Base-by-base conservation (phyloP, 2,329 filamentous ascomycete genomes). In the Cadophora sp. region DNA sequence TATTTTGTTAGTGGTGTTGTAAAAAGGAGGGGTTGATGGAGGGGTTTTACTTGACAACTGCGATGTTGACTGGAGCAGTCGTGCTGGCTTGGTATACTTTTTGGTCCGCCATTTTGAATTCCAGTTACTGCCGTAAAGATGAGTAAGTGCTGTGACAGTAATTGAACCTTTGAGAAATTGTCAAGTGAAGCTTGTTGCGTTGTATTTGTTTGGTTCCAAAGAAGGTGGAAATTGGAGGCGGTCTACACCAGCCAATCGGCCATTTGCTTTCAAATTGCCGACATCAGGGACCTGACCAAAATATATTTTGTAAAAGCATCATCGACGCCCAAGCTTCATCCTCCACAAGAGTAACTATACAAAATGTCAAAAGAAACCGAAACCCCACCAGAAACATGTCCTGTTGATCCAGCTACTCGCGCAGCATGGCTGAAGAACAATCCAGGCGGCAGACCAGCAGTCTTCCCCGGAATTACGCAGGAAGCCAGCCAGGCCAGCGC, bases 31-130 rank as follows among this genome's bases (percentile, higher is more conserved):
- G 56, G 43, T 66, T 66, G 51, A 68, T 60, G 68, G 73, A 74
- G 66, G 71, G 70, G 67, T 69, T 78, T 75, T 82, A 97, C 92
- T 98, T 98, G 83, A 98, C 96, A 67, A 98, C 94, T 73, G 95
- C 95, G 79, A 98, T 98, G 85, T 98, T 98, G 78, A 98, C 95
- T 16, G 95, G 96, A 50, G 96, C 96, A 72, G 94, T 98, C 68
- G 96, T 97, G 84, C 92, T 97, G 75, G 96, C 93, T 76, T 94
- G 91, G 84, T 97, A 94, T 77, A 98, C 87, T 65, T 76, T 75
- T 27, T 68, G 70, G 66, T 77, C 74, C n/a, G 76, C 62, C 77
- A 79, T 79, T 59, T 51, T 75, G 70, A 68, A 11, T 12, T 6
- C 22, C 27, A 34, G 51, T 59, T 67, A 56, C 50, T 43, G 51